Conservation (phyloP, 78 protist genomes). For the Dictyostelium discoideum region DNA sequence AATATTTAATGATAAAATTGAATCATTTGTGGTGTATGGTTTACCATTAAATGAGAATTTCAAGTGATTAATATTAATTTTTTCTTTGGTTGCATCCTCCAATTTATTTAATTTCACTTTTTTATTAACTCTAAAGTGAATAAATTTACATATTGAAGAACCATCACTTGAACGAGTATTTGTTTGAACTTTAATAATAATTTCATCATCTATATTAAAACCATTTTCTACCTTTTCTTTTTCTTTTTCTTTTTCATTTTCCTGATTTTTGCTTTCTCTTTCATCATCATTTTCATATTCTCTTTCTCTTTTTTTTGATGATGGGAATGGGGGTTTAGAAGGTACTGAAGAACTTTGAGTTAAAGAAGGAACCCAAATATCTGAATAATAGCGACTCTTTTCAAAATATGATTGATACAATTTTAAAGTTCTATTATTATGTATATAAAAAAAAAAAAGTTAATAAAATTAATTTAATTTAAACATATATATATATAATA, state of each 20-base stretch:
- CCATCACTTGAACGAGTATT: neutral
- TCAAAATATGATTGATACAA: neutral
- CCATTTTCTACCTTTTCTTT: neutral
- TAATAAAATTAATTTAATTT: neutral
- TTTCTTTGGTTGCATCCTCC: neutral
- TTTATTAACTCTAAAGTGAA: neutral
- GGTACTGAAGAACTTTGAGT: neutral
- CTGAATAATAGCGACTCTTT: neutral
- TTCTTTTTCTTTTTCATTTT: neutral
- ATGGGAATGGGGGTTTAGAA: neutral
- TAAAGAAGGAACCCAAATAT: neutral
- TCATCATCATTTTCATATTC: neutral
- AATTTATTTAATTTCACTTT: neutral
- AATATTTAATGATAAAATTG: neutral
- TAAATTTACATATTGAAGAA: neutral
- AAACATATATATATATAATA: neutral
- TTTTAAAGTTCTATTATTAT: neutral
- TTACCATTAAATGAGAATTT: neutral
- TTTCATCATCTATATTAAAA: no score
- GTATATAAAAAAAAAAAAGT: neutral
- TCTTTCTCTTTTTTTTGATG: neutral
- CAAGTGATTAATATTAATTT: neutral
- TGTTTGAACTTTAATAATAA: neutral
- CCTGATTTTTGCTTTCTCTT: neutral
- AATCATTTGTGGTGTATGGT: neutral